Conservation (phyloP, 1,284 basidiomycete species). For the Cutaneotrichosporon mucoides region DNA sequence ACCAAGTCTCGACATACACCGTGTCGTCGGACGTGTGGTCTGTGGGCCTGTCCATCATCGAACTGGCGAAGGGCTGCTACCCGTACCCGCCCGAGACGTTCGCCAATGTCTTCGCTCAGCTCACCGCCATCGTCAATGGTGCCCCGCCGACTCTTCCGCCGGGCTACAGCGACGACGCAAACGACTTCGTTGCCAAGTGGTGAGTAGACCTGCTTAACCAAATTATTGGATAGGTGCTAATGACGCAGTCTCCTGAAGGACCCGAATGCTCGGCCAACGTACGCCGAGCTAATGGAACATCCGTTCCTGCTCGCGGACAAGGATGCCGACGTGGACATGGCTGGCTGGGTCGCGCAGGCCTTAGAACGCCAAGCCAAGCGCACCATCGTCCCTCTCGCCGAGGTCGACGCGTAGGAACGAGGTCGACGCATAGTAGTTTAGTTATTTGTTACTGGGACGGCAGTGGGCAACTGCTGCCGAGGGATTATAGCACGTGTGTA, state of each 20-base stretch:
- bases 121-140: slow-evolving; percentile 93
- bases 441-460: neutral
- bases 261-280: slow-evolving; percentile 73
- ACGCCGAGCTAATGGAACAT: slow-evolving; percentile 75
- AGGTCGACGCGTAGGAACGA: slow-evolving; percentile 21
- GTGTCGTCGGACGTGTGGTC: slow-evolving; percentile 99
- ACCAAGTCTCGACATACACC: slow-evolving; percentile 82
- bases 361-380: slow-evolving; percentile 52
- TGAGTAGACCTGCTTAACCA: slow-evolving; percentile 31
- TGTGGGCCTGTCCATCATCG: slow-evolving; percentile 90
- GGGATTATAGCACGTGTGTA: slow-evolving; percentile 2
- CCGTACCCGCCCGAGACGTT: slow-evolving; percentile 99
- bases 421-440: neutral
- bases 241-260: slow-evolving; percentile 65
- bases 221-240: neutral
- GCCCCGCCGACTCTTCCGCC: slow-evolving; percentile 79
- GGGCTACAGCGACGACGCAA: slow-evolving; percentile 49
- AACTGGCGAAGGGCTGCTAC: slow-evolving; percentile 86
- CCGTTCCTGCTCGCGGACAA: slow-evolving; percentile 62
- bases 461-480: neutral
- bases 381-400: slow-evolving; percentile 27
- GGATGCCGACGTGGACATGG: slow-evolving; percentile 70
- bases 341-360: slow-evolving; percentile 68
- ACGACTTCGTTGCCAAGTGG: slow-evolving; percentile 54
- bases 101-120: slow-evolving; percentile 91